Base-by-base conservation (phyloP, 148 eudicot species). In the Cornus controversa region DNA sequence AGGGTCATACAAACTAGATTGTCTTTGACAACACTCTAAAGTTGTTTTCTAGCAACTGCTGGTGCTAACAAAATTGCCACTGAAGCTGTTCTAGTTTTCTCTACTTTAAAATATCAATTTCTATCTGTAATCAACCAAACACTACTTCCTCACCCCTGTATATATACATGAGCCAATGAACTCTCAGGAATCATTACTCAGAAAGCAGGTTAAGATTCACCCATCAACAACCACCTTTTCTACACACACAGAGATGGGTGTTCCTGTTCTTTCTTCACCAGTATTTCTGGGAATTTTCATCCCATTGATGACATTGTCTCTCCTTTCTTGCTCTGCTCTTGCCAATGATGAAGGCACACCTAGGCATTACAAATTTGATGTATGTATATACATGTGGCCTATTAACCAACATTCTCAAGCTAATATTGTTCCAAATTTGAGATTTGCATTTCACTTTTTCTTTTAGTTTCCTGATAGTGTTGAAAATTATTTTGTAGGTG, bases 11-110 rank as follows among this genome's bases (percentile, higher is more conserved):
- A 47, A 26, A 42, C 27, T 23, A 66, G 70, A 81, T 69, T 86
- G 74, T 69, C 90, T 87, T 87, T 78, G 75, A 74, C 82, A 78
- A 18, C 86, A 87, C 87, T 84, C 87, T 82, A 82, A 84, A 53
- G 82, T 76, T 82, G 82, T 75, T 29, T 80, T 82, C 83, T 79
- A 79, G 34, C 86, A 58, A 80, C 70, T 67, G 79, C 64, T 67
- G 78, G 80, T 60, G 8, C 84, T 78, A 15, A 54, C 78, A 66
- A 81, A 3, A 74, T 53, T 67, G 70, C 62, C 63, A 20, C 62
- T 68, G 71, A 71, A 65, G 81, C 72, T 81, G 2, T 23, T 16
- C 29, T 16, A 18, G 27, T 71, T 26, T 6, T 11, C 18, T 25
- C 11, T 62, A 15, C 53, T 50, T 50, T 40, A 50, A 24, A 73